Evolutionary conservation across 202 grass and related monocot genomes (phyloP).

Genomic region (Schoenoplectus tabernaemontani): DNA sequence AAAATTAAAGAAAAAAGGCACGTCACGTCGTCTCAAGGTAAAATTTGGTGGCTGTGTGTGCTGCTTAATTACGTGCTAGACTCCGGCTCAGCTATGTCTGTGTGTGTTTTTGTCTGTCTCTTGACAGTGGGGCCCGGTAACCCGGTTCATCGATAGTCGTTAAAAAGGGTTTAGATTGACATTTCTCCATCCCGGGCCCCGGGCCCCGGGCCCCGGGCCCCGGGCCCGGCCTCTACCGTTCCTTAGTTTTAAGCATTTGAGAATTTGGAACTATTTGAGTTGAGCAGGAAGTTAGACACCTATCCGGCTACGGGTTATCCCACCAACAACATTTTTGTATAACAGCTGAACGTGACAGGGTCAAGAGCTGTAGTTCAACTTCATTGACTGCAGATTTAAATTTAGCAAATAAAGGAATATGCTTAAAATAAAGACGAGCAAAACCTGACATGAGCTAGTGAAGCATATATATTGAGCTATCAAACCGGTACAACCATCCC

Average conservation of each 20-base stretch:
- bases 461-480: neutral
- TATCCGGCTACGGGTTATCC: neutral
- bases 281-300: neutral
- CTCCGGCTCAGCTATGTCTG: too few species aligned
- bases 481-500: neutral
- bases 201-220: too few species aligned
- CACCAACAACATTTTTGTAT: neutral
- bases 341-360: neutral
- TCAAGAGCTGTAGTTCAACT: neutral
- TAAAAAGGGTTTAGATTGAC: neutral
- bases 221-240: too few species aligned
- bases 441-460: too few species aligned
- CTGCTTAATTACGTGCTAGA: too few species aligned
- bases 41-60: constrained; percentile 7
- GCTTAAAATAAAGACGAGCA: neutral
- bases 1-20: neutral
- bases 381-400: too few species aligned
- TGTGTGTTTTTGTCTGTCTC: neutral
- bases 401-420: neutral
- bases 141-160: neutral
- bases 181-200: neutral
- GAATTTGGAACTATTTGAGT: neutral
- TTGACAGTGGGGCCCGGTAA: neutral
- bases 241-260: neutral
- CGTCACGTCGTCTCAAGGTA: neutral